Conservation (phyloP, 441 rosid species). For the Bruguiera hainesii region DNA sequence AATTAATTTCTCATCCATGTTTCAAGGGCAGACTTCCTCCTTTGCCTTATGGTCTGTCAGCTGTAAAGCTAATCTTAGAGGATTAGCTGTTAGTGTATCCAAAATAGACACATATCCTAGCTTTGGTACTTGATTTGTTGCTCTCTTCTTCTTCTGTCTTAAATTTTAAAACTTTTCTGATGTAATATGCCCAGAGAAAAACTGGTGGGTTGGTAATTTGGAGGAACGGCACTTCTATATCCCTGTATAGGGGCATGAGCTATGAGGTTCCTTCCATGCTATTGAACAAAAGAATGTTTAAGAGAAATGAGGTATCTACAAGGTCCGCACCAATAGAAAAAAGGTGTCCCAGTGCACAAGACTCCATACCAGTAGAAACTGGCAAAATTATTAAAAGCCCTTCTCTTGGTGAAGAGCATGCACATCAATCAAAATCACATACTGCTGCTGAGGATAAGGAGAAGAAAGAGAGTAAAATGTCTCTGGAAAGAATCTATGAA, state of each 20-base stretch:
- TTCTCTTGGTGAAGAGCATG: slow-evolving; percentile 25
- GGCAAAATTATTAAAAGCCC: not conserved
- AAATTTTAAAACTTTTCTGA: slow-evolving; percentile 7
- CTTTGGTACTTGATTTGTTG: not conserved
- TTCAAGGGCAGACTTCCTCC: not conserved
- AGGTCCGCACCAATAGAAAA: slow-evolving; percentile 13
- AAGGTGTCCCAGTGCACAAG: not conserved
- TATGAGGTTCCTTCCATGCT: slow-evolving; percentile 50
- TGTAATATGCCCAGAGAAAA: slow-evolving; percentile 53
- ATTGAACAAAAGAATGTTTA: slow-evolving; percentile 34
- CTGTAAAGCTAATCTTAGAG: not conserved
- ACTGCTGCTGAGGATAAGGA: slow-evolving; percentile 18
- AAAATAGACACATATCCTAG: not conserved
- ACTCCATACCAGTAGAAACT: not conserved
- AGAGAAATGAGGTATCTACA: slow-evolving; percentile 27
- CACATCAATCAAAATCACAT: slow-evolving; percentile 31
- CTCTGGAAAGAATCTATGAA: slow-evolving; percentile 54
- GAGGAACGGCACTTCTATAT: slow-evolving; percentile 83
- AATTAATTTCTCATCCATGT: not conserved
- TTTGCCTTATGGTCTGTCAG: not conserved
- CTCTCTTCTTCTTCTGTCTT: not conserved
- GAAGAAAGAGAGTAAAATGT: slow-evolving; percentile 26
- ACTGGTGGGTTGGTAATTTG: slow-evolving; percentile 96
- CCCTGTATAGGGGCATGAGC: slow-evolving; percentile 71
- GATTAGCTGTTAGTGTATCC: not conserved